Evolutionary conservation across 176 grass and related monocot species (phyloP).

Genomic region (Hordeum vulgare): DNA sequence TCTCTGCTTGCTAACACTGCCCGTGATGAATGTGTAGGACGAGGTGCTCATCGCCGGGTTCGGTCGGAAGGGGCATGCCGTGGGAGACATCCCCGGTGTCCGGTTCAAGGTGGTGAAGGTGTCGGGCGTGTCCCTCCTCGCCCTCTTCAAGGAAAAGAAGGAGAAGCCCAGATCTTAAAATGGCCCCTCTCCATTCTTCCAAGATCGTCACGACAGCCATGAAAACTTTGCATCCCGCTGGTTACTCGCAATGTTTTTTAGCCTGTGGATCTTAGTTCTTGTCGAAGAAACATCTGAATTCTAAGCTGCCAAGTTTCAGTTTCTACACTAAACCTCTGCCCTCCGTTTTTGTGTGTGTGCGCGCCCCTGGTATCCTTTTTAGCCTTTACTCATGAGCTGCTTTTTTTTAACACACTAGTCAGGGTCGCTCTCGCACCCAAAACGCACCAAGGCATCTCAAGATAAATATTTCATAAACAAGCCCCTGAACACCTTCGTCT

Average conservation of each 20-base stretch:
- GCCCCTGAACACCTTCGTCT: too few relatives aligned
- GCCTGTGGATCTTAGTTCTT: background rate
- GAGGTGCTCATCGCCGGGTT: conserved; percentile 86
- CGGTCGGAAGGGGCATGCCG: conserved; percentile 60
- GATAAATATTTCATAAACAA: too few relatives aligned
- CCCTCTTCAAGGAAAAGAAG: conserved; percentile 90
- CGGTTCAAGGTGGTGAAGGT: conserved; percentile 71
- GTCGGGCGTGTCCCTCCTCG: conserved; percentile 67
- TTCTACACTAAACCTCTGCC: background rate
- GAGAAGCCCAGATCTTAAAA: conserved; percentile 75
- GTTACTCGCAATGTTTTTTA: background rate
- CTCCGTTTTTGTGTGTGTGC: too few relatives aligned
- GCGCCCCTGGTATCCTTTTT: too few relatives aligned
- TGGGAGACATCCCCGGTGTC: conserved; percentile 72
- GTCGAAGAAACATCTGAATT: conserved; percentile 6
- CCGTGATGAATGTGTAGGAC: conserved; percentile 17
- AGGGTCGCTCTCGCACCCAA: too few relatives aligned
- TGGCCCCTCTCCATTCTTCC: background rate
- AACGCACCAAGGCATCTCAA: too few relatives aligned
- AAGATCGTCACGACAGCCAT: background rate
- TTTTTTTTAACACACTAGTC: background rate
- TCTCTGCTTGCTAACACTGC: background rate
- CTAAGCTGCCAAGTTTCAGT: background rate
- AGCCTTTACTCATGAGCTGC: background rate
- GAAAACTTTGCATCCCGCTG: background rate